A percentile compares a stretch with the other conserved stretches of the same genome.
phyloP scores from a whole-genome alignment of 83 land plant genomes.

The Diphasiastrum complanatum region DNA sequence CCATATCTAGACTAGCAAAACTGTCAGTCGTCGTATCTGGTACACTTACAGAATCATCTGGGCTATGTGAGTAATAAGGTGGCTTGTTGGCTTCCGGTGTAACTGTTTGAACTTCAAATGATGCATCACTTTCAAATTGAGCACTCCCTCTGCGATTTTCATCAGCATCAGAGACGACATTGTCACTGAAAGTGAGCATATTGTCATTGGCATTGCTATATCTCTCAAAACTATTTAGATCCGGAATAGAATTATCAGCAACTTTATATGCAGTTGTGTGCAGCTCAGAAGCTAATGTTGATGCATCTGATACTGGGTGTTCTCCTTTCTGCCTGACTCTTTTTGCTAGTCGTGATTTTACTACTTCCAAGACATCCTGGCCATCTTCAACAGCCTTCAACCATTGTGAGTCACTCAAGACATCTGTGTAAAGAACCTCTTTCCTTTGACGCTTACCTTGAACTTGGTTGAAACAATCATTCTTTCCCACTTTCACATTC shows the following conservation, averaged over 20 bases:
- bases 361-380: slow-evolving; percentile 39
- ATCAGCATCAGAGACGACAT: too few relatives aligned
- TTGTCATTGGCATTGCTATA: too few relatives aligned
- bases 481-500: slow-evolving; percentile 17
- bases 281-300: not conserved
- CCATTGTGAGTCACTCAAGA: slow-evolving; percentile 80
- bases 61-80: too few relatives aligned
- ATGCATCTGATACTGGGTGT: too few relatives aligned
- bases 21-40: slow-evolving; percentile 2
- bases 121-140: too few relatives aligned
- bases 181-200: too few relatives aligned
- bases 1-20: slow-evolving; percentile 11
- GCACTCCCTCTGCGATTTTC: too few relatives aligned
- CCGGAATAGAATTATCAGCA: too few relatives aligned
- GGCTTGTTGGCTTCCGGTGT: too few relatives aligned
- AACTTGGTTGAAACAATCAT: slow-evolving; percentile 19
- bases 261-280: not conserved
- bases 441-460: slow-evolving; percentile 68
- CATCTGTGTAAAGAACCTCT: slow-evolving; percentile 72
- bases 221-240: too few relatives aligned
- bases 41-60: not conserved
- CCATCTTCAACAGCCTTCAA: slow-evolving; percentile 84
- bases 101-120: too few relatives aligned
- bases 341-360: slow-evolving; percentile 30
- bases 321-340: slow-evolving; percentile 37